Conservation (phyloP, 108 stramenopile species). For the Conticribra guillardii region DNA sequence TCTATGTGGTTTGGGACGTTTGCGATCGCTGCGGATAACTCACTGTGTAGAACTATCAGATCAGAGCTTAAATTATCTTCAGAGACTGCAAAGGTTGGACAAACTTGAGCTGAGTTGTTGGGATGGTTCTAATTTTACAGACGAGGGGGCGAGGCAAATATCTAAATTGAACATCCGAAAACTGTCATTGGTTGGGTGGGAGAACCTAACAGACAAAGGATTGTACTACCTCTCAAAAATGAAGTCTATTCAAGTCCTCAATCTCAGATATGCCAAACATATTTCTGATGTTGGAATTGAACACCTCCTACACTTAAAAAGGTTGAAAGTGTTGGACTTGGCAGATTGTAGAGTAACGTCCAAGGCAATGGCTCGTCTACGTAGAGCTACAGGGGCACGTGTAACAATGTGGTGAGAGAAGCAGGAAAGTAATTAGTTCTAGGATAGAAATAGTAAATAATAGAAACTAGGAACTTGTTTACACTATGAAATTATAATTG, state of each 20-base stretch:
- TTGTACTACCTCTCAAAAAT: slow-evolving; percentile 70
- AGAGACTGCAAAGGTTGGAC: slow-evolving; percentile 46
- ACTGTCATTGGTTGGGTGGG: slow-evolving; percentile 67
- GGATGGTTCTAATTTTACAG: slow-evolving; percentile 72
- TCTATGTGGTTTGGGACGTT: slow-evolving; percentile 28
- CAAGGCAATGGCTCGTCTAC: slow-evolving; percentile 34
- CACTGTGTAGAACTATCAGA: slow-evolving; percentile 37
- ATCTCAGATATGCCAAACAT: slow-evolving; percentile 56
- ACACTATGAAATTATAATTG: too few species aligned
- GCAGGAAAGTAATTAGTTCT: too few species aligned
- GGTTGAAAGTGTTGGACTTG: slow-evolving; percentile 42
- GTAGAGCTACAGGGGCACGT: slow-evolving; percentile 19
- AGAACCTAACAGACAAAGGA: slow-evolving; percentile 65
- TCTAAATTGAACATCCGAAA: slow-evolving; percentile 64
- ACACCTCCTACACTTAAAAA: slow-evolving; percentile 24
- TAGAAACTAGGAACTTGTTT: too few species aligned
- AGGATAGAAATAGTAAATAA: too few species aligned
- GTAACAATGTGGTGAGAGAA: slow-evolving; percentile 28
- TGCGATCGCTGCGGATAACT: slow-evolving; percentile 39
- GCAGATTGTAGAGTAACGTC: slow-evolving; percentile 46
- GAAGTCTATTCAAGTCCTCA: slow-evolving; percentile 70
- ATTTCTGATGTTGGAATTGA: slow-evolving; percentile 39
- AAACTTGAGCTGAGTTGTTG: slow-evolving; percentile 70
- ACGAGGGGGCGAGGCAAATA: slow-evolving; percentile 70
- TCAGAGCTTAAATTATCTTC: slow-evolving; percentile 38